phyloP scores from a whole-genome alignment of 495 filamentous ascomycete genomes.

The Tuber borchii region DNA sequence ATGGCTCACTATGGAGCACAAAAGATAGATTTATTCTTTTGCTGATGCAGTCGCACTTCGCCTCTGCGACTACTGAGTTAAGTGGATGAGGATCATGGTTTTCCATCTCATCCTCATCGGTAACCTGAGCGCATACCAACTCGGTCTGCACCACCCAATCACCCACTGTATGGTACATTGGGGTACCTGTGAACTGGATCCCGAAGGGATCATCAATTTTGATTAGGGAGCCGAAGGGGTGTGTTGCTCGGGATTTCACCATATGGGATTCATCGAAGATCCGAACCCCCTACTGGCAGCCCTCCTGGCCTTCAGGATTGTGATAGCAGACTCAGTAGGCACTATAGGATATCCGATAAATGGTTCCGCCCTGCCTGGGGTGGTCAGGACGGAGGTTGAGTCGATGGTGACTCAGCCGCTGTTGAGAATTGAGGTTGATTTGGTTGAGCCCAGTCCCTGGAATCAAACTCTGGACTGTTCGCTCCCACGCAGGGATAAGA shows the following conservation, averaged over 20 bases:
- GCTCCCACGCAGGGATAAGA: too few relatives aligned
- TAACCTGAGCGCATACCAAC: not conserved
- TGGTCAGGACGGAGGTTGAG: not conserved
- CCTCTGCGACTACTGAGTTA: not conserved
- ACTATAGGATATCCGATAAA: not conserved
- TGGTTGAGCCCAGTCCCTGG: too few relatives aligned
- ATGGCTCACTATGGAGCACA: too few relatives aligned
- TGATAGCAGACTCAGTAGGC: not conserved
- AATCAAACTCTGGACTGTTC: too few relatives aligned
- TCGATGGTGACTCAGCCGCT: too few relatives aligned
- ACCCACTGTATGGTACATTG: too few relatives aligned
- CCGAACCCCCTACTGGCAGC: not conserved
- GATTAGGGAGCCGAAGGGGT: not conserved
- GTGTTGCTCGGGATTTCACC: not conserved
- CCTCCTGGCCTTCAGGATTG: not conserved
- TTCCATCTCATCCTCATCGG: not conserved
- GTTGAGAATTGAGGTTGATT: too few relatives aligned
- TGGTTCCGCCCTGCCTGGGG: too few relatives aligned
- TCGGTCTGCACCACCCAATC: not conserved
- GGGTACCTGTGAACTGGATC: too few relatives aligned
- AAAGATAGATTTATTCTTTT: too few relatives aligned
- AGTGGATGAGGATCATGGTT: not conserved
- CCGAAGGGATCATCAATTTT: not conserved
- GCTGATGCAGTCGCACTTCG: not conserved
- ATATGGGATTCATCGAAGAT: constrained; percentile 9